phyloP scores from a whole-genome alignment of 2,329 filamentous ascomycete species.

The Monosporascus sp. region DNA sequence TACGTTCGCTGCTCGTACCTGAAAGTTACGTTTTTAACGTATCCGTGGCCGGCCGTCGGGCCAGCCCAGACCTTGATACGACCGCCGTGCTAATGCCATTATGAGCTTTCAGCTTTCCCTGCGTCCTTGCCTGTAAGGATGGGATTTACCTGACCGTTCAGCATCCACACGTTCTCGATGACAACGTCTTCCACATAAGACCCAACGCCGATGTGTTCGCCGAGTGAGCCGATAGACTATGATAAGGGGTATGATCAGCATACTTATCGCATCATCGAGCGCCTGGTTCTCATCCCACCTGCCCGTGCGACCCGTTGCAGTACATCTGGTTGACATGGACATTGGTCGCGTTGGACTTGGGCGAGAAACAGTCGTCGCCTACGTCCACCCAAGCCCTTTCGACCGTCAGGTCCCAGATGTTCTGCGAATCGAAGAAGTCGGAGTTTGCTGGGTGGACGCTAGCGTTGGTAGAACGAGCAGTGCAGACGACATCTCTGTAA shows the following conservation, averaged over 20 bases:
- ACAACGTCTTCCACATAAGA: conserved; percentile 52
- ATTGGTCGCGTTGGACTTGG: conserved; percentile 54
- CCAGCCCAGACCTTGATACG: conserved; percentile 60
- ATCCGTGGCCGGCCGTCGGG: conserved; percentile 50
- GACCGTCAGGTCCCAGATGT: conserved; percentile 48
- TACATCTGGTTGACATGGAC: conserved; percentile 55
- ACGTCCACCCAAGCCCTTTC: conserved; percentile 46
- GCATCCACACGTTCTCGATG: conserved; percentile 54
- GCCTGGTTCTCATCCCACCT: conserved; percentile 14
- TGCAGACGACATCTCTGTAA: conserved; percentile 49
- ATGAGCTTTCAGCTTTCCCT: too few relatives aligned
- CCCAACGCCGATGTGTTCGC: conserved; percentile 49
- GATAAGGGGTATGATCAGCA: too few relatives aligned
- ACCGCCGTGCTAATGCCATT: conserved; percentile 40
- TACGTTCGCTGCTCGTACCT: conserved; percentile 2
- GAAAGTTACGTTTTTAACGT: conserved; percentile 58
- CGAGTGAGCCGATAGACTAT: conserved; percentile 49
- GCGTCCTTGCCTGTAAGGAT: too few relatives aligned
- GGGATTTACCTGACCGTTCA: conserved; percentile 27
- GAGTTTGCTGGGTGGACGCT: conserved; percentile 51
- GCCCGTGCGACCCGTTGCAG: conserved; percentile 54
- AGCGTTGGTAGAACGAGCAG: conserved; percentile 44
- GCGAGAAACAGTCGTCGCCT: conserved; percentile 57
- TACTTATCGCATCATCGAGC: too few relatives aligned
- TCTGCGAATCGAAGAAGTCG: conserved; percentile 57